Conservation (phyloP, 768 basidiomycete genomes). For the Pulveroboletus sp. region DNA sequence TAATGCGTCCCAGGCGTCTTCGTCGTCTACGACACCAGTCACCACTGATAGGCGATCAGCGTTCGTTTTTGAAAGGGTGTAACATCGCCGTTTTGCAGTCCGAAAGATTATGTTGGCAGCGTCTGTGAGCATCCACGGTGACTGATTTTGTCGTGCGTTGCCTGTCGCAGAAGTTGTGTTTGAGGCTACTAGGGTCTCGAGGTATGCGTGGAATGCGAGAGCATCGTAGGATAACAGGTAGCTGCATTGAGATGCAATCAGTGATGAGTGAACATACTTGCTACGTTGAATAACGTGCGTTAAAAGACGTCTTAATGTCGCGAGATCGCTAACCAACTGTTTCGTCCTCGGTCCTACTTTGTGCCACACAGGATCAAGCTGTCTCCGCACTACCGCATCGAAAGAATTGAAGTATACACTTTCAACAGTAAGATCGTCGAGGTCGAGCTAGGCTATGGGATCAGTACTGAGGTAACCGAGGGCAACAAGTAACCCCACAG, state of each 20-base stretch:
- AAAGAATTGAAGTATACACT: conserved; percentile 94
- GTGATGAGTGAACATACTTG: not conserved
- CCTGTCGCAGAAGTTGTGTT: conserved; percentile 49
- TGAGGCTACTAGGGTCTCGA: conserved; percentile 79
- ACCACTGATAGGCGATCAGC: conserved; percentile 24
- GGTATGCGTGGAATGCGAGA: conserved; percentile 84
- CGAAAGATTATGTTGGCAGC: conserved; percentile 85
- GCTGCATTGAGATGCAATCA: conserved; percentile 3
- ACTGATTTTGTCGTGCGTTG: conserved; percentile 57
- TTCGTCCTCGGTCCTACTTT: conserved; percentile 91
- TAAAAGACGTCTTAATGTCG: conserved; percentile 77
- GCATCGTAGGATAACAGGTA: conserved; percentile 89
- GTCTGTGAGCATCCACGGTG: conserved; percentile 90
- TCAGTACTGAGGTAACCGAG: not conserved
- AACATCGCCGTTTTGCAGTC: conserved; percentile 77
- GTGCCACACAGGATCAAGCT: conserved; percentile 94
- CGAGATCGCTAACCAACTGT: conserved; percentile 85
- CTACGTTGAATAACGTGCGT: conserved; percentile 43
- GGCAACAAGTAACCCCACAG: conserved; percentile 32
- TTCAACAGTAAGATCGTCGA: conserved; percentile 89
- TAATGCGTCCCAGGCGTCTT: conserved; percentile 72
- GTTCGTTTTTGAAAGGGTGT: conserved; percentile 41
- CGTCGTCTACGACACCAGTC: conserved; percentile 49
- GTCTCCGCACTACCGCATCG: conserved; percentile 79
- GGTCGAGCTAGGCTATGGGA: conserved; percentile 61